A percentile compares a stretch with the other conserved stretches of the same genome.
Conservation (phyloP, 768 basidiomycete species). For the Suillus placidus region DNA sequence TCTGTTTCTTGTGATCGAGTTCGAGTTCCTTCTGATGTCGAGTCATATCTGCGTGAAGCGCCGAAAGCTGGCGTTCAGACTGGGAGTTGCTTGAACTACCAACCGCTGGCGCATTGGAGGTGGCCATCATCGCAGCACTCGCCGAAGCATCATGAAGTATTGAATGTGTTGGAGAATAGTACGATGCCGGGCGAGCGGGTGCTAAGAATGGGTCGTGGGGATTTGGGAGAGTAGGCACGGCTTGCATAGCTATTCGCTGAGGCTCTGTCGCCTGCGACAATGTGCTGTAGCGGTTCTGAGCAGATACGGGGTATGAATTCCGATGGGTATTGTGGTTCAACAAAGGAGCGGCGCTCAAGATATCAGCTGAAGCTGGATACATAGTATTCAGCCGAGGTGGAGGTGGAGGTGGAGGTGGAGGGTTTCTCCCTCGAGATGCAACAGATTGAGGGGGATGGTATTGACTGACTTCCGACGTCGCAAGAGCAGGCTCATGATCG, state of each 20-base stretch:
- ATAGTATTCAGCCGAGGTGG: background rate
- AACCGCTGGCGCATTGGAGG: slow-evolving; percentile 87
- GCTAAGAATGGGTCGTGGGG: slow-evolving; percentile 15
- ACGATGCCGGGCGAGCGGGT: slow-evolving; percentile 9
- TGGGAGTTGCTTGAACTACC: slow-evolving; percentile 45
- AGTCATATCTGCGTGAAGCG: slow-evolving; percentile 13
- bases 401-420: background rate
- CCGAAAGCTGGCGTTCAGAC: slow-evolving; percentile 7
- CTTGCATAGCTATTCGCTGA: background rate
- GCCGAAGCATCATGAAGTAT: background rate
- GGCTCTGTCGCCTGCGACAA: slow-evolving; percentile 4
- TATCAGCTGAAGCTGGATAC: background rate
- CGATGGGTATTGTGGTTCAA: slow-evolving; percentile 1
- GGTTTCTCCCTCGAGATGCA: background rate
- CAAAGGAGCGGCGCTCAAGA: slow-evolving; percentile 2
- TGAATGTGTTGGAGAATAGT: background rate
- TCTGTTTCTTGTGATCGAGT: slow-evolving; percentile 7
- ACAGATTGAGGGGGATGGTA: background rate
- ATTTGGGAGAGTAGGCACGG: slow-evolving; percentile 8
- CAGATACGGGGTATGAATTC: slow-evolving; percentile 7
- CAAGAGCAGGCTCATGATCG: background rate
- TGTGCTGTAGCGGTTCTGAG: slow-evolving; percentile 11
- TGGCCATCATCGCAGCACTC: slow-evolving; percentile 21
- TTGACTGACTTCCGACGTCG: slow-evolving; percentile 7
- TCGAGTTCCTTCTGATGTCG: slow-evolving; percentile 17